Base-by-base conservation (phyloP, 1,284 basidiomycete genomes). In the Meira miltonrushii region DNA sequence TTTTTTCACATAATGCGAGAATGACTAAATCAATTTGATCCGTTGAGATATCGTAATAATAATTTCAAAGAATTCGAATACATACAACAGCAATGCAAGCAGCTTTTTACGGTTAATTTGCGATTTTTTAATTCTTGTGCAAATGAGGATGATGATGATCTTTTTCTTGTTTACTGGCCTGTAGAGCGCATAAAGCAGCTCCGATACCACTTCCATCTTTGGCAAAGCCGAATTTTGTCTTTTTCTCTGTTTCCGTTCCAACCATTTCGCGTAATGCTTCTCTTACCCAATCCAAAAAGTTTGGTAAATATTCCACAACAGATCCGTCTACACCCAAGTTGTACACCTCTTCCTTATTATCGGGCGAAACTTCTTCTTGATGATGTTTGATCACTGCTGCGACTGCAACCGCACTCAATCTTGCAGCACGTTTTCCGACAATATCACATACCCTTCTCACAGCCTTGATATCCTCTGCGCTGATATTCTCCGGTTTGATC, bases 171-270 rank as follows among this genome's bases (percentile, higher is more conserved):
- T 60, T 60, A 9, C 39, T 46, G 7, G 58, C 58, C 33, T 58
- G 55, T 38, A 60, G 23, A 23, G 58, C 55, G 40, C 58, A 60
- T 23, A 60, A 41, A 33, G 58, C 58, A 33, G 58, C 58, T 74
- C 94, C 94, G 41, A 94, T 92, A 55, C 94, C 95, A 75, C 90
- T 93, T 23, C 95, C 94, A 75, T 98, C 95, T 80, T 95, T 97
- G 4, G 94, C 94, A 69, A 96, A 79, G 21, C 90, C 92, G 68
- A 97, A 89, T 62, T 87, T 84, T 7, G 95, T 85, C 39, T 85
- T 82, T 72, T 84, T 82, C 80, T 92, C 91, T 4, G 88, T 85
- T 43, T 89, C 84, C 43, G 85, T 82, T 7, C 94, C 92, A 11
- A 97, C 84, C 38, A 97, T 74, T 1, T 81, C 79, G n/a, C 84